Evolutionary conservation across 1,284 basidiomycete genomes (phyloP), one percentile per base, ranked within the genome.

Genomic region (Ustilago sp.): DNA sequence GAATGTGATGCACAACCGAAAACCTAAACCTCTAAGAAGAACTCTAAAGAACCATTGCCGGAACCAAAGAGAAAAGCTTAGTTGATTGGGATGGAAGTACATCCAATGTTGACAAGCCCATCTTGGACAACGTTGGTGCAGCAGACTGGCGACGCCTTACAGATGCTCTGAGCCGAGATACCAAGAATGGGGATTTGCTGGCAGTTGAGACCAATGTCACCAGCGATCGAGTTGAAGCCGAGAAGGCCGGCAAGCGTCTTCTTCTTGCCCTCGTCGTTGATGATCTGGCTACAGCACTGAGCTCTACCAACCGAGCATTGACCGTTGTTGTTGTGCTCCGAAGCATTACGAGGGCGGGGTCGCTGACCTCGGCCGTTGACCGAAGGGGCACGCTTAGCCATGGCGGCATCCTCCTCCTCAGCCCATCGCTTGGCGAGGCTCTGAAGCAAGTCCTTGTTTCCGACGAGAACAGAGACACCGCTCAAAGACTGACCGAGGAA

Each of bases 61-160:
- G 43, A 50, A 59, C 47, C 38, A 34, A n/a, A 15, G 23, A 41
- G 51, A 47, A 36, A 41, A 41, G 15, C 39, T 77, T 64, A 78
- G 79, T 79, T 80, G 79, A 80, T 78, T 32, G 79, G 76, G 56
- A 80, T 63, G 43, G 76, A 68, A 38, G 63, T 73, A 76, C 79
- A 80, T 45, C 79, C 76, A 47, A 79, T 66, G 74, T 80, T 80
- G 74, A 80, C 67, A 19, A 80, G 68, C 35, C 79, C 79, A 39
- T 80, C 72, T 47, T 80, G 79, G 55, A 55, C 53, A 45, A 80
- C 79, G 59, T 79, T 74, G 50, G 75, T 65, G 52, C 79, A 80
- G 77, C 77, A 80, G 6, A 80, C 69, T 23, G 74, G 73, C 12
- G 74, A 59, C 38, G 65, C 32, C 72, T 79, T 81, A 75, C 79